phyloP scores from a whole-genome alignment of 768 basidiomycete species.

The Infundibulicybe gibba region DNA sequence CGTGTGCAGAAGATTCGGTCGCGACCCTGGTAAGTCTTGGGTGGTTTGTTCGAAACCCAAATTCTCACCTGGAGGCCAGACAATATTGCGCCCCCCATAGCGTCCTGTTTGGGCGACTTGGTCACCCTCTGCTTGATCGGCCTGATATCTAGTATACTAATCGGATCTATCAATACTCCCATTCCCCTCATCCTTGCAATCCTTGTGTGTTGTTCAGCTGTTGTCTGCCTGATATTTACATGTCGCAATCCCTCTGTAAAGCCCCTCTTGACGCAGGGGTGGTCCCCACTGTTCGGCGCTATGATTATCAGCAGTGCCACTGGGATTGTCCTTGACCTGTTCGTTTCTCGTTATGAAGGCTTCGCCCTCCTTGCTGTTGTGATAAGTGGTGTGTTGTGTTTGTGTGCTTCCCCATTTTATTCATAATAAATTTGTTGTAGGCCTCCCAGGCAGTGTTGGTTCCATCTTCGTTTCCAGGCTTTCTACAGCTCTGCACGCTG shows the following conservation, averaged over 20 bases:
- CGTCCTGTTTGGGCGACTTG: conserved; percentile 89
- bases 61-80: conserved; percentile 39
- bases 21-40: conserved; percentile 71
- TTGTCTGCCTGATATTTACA: conserved; percentile 51
- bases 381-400: conserved; percentile 62
- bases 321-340: conserved; percentile 88
- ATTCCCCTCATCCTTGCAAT: conserved; percentile 57
- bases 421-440: conserved; percentile 26
- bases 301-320: conserved; percentile 87
- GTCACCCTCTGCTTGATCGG: conserved; percentile 85
- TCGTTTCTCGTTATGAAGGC: conserved; percentile 83
- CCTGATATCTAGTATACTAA: conserved; percentile 66
- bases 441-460: conserved; percentile 86
- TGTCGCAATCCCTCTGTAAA: conserved; percentile 65
- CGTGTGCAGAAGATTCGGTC: conserved; percentile 65
- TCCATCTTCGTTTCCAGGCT: conserved; percentile 89
- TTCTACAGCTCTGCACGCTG: conserved; percentile 79
- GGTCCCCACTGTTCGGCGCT: conserved; percentile 87
- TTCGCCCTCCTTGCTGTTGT: conserved; percentile 87
- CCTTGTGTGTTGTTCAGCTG: conserved; percentile 41
- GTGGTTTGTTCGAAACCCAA: too few relatives aligned
- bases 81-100: conserved; percentile 97
- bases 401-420: not conserved
- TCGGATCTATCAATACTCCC: conserved; percentile 60
- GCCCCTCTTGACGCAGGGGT: conserved; percentile 77